Conservation (phyloP, 192 early-diverging fungal species). For the Allomyces javanicus region DNA sequence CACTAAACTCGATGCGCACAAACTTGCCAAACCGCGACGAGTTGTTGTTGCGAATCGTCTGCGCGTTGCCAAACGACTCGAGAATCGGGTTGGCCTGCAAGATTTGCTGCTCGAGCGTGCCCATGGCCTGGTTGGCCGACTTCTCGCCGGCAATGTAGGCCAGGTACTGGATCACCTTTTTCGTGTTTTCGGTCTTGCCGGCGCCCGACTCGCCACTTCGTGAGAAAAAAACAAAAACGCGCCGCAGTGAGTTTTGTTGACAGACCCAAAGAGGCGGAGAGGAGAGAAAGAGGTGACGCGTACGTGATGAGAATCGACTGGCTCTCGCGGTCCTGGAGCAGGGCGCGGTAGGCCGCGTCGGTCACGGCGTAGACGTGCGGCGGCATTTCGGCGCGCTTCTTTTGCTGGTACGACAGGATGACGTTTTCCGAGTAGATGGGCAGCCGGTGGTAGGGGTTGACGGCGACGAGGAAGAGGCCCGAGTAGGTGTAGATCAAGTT, state of each 20-base stretch:
- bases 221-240: conserved; percentile 13
- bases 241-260: too few species aligned
- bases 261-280: too few species aligned
- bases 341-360: conserved; percentile 85
- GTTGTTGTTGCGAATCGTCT: conserved; percentile 97
- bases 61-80: conserved; percentile 96
- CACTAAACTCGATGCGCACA: conserved; percentile 92
- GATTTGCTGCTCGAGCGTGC: conserved; percentile 72
- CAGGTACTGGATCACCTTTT: conserved; percentile 96
- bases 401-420: conserved; percentile 45
- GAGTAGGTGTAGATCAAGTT: conserved; percentile 97
- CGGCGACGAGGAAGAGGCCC: conserved; percentile 93
- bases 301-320: conserved; percentile 96
- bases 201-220: conserved; percentile 88
- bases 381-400: conserved; percentile 48
- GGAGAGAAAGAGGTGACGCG: conserved; percentile 3
- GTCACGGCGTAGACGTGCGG: conserved; percentile 87
- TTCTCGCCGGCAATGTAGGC: conserved; percentile 62
- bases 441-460: conserved; percentile 69
- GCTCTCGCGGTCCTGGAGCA: conserved; percentile 81
- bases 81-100: conserved; percentile 92
- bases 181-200: conserved; percentile 99
- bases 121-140: conserved; percentile 11
- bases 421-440: conserved; percentile 47
- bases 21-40: conserved; percentile 98